Conservation (phyloP, 108 stramenopile species). For the Pseudonitzschia delicatissima region DNA sequence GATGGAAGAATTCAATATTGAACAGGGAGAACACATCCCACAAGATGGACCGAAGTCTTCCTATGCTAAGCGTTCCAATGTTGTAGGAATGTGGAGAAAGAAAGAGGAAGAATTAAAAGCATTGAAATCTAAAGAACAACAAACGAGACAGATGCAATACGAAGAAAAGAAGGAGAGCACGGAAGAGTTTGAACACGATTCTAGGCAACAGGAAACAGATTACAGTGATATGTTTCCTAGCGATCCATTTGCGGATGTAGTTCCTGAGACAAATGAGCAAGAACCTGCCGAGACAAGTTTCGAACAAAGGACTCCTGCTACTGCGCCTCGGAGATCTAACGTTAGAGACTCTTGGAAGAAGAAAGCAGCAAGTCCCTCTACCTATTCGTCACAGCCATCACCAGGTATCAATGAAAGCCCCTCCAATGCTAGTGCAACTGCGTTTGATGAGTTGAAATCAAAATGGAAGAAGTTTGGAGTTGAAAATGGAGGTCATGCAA, state of each 20-base stretch:
- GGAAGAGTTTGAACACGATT: background rate
- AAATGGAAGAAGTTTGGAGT: slow-evolving; percentile 30
- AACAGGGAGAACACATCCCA: slow-evolving; percentile 4
- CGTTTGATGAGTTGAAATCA: slow-evolving; percentile 29
- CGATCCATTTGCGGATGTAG: background rate
- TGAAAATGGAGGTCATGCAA: background rate
- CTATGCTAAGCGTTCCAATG: slow-evolving; percentile 20
- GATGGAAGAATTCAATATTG: background rate
- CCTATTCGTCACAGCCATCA: slow-evolving; percentile 8
- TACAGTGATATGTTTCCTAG: background rate
- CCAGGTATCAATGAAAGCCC: background rate
- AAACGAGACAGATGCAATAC: background rate
- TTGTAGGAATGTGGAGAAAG: slow-evolving; percentile 37
- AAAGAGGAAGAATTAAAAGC: slow-evolving; percentile 18
- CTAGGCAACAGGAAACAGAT: slow-evolving; percentile 2
- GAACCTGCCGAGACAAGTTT: background rate
- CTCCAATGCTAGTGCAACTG: background rate
- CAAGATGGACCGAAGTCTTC: background rate
- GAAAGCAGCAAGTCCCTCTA: slow-evolving; percentile 1
- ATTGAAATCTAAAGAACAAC: background rate
- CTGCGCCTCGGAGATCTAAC: background rate
- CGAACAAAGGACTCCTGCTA: background rate
- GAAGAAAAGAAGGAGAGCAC: slow-evolving; percentile 18
- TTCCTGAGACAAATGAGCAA: slow-evolving; percentile 5
- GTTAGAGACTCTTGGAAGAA: slow-evolving; percentile 13